Percentiles rank a stretch among this genome's conserved stretches.
phyloP scores from a whole-genome alignment of 2,329 filamentous ascomycete genomes.

The Endoconidiophora laricicola region DNA sequence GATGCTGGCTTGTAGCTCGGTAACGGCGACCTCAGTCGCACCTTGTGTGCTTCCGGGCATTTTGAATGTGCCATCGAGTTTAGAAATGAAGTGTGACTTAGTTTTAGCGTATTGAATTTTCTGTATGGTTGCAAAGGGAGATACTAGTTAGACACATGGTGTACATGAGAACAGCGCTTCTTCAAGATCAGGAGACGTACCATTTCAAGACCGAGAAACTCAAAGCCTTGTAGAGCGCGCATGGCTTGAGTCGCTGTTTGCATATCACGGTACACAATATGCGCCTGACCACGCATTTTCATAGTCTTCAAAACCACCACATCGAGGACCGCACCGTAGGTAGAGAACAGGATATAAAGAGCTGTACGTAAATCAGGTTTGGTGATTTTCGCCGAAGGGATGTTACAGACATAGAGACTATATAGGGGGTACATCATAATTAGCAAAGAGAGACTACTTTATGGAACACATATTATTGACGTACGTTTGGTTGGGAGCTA shows the following conservation, averaged over 20 bases:
- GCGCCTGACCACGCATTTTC: slow-evolving; percentile 92
- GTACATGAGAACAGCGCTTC: background rate
- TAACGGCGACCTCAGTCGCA: slow-evolving; percentile 43
- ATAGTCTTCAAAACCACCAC: slow-evolving; percentile 75
- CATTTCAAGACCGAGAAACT: slow-evolving; percentile 72
- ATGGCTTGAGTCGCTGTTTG: slow-evolving; percentile 89
- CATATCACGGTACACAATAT: slow-evolving; percentile 77
- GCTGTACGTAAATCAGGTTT: slow-evolving; percentile 75
- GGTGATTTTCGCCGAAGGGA: slow-evolving; percentile 71
- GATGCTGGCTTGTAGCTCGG: slow-evolving; percentile 62
- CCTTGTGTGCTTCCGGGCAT: slow-evolving; percentile 39
- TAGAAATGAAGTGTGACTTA: slow-evolving; percentile 75
- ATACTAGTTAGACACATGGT: background rate
- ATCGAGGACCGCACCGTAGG: slow-evolving; percentile 83
- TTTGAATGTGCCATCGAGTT: slow-evolving; percentile 80
- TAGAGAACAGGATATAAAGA: slow-evolving; percentile 86
- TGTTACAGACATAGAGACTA: slow-evolving; percentile 77
- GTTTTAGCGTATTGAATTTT: slow-evolving; percentile 82
- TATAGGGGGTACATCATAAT: background rate
- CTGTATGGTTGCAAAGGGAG: slow-evolving; percentile 28
- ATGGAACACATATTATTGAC: slow-evolving; percentile 18
- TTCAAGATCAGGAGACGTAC: slow-evolving; percentile 33
- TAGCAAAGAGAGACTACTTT: background rate
- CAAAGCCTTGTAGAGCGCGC: slow-evolving; percentile 70
- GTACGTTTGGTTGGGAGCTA: slow-evolving; percentile 61